Evolutionary conservation across 2,329 filamentous ascomycete genomes (phyloP), one percentile per base, ranked within the genome.

Genomic region (Ophiocordyceps sinensis): DNA sequence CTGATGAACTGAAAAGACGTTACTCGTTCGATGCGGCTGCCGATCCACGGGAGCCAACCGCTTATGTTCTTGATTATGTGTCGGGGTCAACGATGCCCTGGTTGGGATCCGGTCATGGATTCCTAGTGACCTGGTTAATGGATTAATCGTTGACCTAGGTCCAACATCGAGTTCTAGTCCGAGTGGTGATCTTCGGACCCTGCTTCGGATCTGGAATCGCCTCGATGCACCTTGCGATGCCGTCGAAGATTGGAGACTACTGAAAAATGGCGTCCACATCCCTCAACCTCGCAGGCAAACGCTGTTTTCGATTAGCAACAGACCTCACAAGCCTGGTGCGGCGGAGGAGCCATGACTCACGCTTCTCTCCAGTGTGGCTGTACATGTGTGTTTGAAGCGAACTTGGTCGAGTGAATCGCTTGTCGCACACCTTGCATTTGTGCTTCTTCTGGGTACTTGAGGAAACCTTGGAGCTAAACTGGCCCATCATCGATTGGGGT

Each of bases 381-480:
- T 95, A 95, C 84, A 95, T 95, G 59, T 96, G 89, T 28, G 89
- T 96, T 59, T 95, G 89, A 32, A 96, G 64, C 13, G 89, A 95
- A 57, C 87, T 94, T 2, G 89, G 89, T 41, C 89, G 77, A 2
- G 89, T 95, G 61, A 96, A 96, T 36, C 89, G 79, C 73, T 96
- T 95, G 64, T 95, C 89, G 68, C 89, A 96, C 45, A 96, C 85
- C 67, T 94, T 95, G 75, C 89, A 96, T 70, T 95, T 95, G 68
- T 96, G 91, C 72, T 96, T 96, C 78, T 96, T 96, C 59, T 95
- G 87, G 10, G 89, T 91, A 65, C 86, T 94, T 15, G 85, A 88
- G 0, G 87, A 88, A 40, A 95, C 81, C 65, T 95, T 95, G 47
- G 89, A 95, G 64, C 85, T 95, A 67, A 96, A 96, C 54, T 94